A percentile compares a stretch with the other conserved stretches of the same genome.
Conservation (phyloP, 202 grass and related monocot genomes). For the Carex arenaria region DNA sequence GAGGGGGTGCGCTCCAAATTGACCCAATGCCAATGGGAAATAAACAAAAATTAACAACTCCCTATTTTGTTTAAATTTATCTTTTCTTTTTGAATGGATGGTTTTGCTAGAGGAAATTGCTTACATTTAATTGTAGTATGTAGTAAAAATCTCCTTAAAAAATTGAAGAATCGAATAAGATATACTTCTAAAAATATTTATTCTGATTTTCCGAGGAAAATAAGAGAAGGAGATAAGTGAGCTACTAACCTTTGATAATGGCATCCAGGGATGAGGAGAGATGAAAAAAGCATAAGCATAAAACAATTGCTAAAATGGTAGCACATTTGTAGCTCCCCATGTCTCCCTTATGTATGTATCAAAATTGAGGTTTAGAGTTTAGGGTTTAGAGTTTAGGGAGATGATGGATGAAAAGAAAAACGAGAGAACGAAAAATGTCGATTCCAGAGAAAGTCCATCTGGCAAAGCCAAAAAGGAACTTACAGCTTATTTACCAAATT, state of each 20-base stretch:
- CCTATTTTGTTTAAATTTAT: background rate
- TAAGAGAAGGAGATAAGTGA: background rate
- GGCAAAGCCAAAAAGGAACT: no score
- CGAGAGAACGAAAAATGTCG: no score
- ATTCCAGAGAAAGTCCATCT: no score
- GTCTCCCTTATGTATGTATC: no score
- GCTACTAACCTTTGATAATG: background rate
- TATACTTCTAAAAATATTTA: background rate
- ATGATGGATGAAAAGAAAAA: no score
- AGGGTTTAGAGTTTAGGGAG: no score
- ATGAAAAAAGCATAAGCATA: background rate
- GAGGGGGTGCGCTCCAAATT: no score
- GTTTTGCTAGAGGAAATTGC: background rate
- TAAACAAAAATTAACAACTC: no score
- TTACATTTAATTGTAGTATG: background rate
- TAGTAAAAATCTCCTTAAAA: background rate
- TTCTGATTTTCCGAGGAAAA: background rate
- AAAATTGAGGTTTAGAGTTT: no score
- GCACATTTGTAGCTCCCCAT: background rate
- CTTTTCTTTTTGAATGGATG: background rate
- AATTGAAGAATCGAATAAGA: background rate
- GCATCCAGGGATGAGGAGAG: background rate
- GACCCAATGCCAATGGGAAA: no score
- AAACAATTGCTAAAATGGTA: background rate
- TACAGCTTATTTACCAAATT: no score